phyloP scores from a whole-genome alignment of 2,329 filamentous ascomycete genomes.

The Lachnellula occidentalis region DNA sequence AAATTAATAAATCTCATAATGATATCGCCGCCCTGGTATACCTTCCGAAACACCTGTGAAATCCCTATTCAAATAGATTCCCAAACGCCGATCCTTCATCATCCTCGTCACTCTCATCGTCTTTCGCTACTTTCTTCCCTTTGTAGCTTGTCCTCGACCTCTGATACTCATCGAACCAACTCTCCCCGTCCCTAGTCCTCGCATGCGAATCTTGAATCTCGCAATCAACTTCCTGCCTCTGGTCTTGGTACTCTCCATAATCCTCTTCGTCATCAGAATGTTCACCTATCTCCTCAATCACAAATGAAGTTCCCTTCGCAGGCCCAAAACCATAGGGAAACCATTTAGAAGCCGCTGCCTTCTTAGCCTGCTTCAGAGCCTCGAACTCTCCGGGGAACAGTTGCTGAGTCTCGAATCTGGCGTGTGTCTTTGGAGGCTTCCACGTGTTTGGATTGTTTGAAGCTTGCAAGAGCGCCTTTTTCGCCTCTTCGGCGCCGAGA shows the following conservation, averaged over 20 bases:
- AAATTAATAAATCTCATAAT: too few species aligned
- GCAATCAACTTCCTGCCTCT: neutral
- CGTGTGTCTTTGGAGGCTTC: too few species aligned
- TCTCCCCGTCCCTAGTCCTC: neutral
- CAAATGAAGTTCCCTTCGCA: slow-evolving; percentile 37
- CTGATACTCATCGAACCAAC: neutral
- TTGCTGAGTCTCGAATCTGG: neutral
- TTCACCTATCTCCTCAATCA: slow-evolving; percentile 42
- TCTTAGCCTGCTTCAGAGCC: slow-evolving; percentile 34
- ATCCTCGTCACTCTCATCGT: too few species aligned
- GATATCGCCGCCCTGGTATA: too few species aligned
- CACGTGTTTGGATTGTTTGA: slow-evolving; percentile 13
- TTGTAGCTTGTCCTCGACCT: too few species aligned
- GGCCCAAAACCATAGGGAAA: slow-evolving; percentile 44
- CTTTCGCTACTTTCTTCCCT: too few species aligned
- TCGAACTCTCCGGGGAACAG: slow-evolving; percentile 33
- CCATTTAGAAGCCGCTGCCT: slow-evolving; percentile 40
- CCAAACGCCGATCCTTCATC: too few species aligned
- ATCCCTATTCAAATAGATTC: too few species aligned
- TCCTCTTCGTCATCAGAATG: slow-evolving; percentile 39
- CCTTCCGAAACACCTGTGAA: too few species aligned
- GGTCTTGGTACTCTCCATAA: slow-evolving; percentile 35
- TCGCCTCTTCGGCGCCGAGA: slow-evolving; percentile 32
- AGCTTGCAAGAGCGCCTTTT: slow-evolving; percentile 9
- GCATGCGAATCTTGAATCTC: too few species aligned